Percentiles rank a stretch among this genome's conserved stretches.
Evolutionary conservation across 805 yeast genomes (phyloP).

Genomic region (Candida qinlingensis): DNA sequence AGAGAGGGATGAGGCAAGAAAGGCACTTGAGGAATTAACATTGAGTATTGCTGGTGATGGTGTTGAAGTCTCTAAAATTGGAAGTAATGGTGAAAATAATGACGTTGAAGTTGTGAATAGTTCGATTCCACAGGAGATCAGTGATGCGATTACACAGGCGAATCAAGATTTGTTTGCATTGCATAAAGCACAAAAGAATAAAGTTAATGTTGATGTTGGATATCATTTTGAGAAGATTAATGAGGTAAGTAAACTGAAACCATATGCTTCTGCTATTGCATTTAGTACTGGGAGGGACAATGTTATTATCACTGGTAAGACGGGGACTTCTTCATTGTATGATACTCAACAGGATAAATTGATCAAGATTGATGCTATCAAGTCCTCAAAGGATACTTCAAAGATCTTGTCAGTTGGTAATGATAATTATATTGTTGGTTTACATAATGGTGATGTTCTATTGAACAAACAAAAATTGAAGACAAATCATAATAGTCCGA

Average conservation of each 20-base stretch:
- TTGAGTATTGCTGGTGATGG: conserved; percentile 31
- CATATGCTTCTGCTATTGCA: conserved; percentile 13
- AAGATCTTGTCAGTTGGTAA: conserved; percentile 5
- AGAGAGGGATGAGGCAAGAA: conserved; percentile 70
- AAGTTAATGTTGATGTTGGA: conserved; percentile 14
- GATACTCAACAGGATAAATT: conserved; percentile 5
- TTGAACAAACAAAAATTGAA: conserved; percentile 8
- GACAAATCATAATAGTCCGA: conserved; percentile 7
- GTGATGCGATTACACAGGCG: conserved; percentile 10
- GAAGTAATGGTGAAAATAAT: background rate
- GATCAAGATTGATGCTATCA: conserved; percentile 11
- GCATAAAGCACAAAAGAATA: conserved; percentile 21
- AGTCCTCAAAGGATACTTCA: conserved; percentile 12
- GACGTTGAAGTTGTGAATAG: background rate
- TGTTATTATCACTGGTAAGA: conserved; percentile 13
- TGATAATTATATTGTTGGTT: conserved; percentile 10
- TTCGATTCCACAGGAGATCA: conserved; percentile 8
- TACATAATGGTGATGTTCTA: conserved; percentile 13
- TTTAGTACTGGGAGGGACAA: conserved; percentile 1
- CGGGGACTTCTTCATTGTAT: conserved; percentile 15
- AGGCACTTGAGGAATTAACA: conserved; percentile 56
- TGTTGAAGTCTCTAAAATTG: background rate
- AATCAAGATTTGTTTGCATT: conserved; percentile 14
- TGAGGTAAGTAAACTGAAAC: conserved; percentile 8
- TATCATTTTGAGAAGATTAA: conserved; percentile 6